Evolutionary conservation across 1,284 basidiomycete genomes (phyloP), one percentile per base, ranked within the genome.

Genomic region (Apiotrichum veenhuisii): DNA sequence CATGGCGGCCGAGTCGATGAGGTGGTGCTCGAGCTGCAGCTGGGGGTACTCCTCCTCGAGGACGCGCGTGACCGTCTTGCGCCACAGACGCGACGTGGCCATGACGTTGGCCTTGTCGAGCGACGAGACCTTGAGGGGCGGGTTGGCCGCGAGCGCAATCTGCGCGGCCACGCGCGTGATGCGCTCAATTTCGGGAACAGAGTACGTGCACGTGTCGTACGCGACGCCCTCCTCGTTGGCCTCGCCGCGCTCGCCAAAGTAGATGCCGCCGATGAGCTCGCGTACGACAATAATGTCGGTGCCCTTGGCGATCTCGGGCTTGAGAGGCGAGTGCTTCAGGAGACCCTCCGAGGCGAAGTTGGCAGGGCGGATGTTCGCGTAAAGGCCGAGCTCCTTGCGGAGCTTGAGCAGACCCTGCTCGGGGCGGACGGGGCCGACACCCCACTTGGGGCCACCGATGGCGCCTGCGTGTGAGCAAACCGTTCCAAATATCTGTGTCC

Each of bases 81-180:
- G 82, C 96, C 96, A 99, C 47, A 99, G 80, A 48, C 96, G 82
- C 41, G 91, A 95, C 68, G 87, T 92, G 40, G 96, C 96, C 51
- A 99, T 85, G 30, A 99, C 96, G 76, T 99, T 99, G 56, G 96
- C 96, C 80, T 99, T 99, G 82, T 99, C 96, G 76, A 99, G 84
- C 3, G 91, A 95, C 77, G 93, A 90, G 59, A 99, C 86, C 46
- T 85, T 82, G 47, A 95, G 82, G 20, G 95, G 92, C 4, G 96
- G 96, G 72, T 88, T 83, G 17, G 85, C 79, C 51, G 87, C 82
- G 54, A 93, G 79, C 1, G 96, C 94, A 64, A 98, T 89, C 77
- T 92, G 88, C 37, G 90, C 93, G 11, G 95, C 96, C 43, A 98
- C 92, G 27, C 92, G 86, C 8, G 95, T 95, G 71, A 98, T 98